Conservation (phyloP, 139 green algal genomes). For the Penium margaritaceum region DNA sequence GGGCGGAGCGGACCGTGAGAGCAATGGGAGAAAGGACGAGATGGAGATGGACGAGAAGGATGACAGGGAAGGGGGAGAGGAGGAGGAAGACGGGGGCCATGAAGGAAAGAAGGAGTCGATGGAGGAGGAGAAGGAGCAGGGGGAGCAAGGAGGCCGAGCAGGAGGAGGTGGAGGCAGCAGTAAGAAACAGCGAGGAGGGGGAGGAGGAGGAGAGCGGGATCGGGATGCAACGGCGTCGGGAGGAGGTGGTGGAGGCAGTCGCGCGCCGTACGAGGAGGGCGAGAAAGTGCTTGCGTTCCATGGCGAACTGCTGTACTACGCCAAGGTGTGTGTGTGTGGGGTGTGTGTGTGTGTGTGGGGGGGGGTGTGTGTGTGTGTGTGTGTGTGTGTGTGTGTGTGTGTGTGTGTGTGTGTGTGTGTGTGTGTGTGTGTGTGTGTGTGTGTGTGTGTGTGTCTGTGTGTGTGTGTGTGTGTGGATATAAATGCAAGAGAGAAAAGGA, state of each 20-base stretch:
- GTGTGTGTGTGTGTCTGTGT: not conserved
- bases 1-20: not conserved
- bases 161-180: not conserved
- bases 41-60: not conserved
- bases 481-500: not conserved
- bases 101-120: no score
- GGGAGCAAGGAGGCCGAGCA: no score
- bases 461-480: not conserved
- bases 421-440: not conserved
- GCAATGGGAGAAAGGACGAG: not conserved
- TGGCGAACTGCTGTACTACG: constrained; percentile 1
- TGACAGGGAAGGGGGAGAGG: not conserved
- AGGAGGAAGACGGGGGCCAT: no score
- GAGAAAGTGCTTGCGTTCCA: constrained; percentile 1
- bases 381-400: not conserved
- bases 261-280: constrained; percentile 1
- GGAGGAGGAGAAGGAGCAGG: no score
- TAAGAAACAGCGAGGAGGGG: no score
- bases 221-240: not conserved
- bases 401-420: not conserved
- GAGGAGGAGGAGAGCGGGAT: not conserved
- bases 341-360: not conserved
- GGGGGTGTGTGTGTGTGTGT: not conserved
- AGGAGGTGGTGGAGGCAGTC: not conserved
- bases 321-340: not conserved